Base-by-base conservation (phyloP, 176 grass and related monocot genomes). In the Triticum urartu region DNA sequence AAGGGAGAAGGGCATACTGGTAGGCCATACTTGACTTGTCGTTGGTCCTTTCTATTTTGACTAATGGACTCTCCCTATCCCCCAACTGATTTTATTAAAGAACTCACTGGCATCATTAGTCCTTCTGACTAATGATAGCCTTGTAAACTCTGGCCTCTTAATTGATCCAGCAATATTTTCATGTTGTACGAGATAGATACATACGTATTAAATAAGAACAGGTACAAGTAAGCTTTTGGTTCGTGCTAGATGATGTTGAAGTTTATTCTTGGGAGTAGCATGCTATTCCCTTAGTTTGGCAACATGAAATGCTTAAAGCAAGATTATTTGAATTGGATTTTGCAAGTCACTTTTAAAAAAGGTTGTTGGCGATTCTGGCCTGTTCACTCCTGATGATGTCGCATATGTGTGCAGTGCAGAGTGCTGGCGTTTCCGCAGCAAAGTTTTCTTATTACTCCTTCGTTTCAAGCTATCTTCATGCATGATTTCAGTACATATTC, bases 321-420 rank as follows among this genome's bases (percentile, higher is more conserved):
- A 28, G 5, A 28, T 65, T 1, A 14, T 30, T 14, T 12, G 5
- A 24, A 63, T 79, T 58, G 18, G 22, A 39, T 20, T 61, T 56
- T 14, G 21, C 26, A 56, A n/a, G 17, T 43, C 81, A 30, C 77
- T 59, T 79, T 89, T 84, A 54, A 85, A 70, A 3, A 3, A 98
- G 92, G 89, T 98, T 71, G 95, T 95, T 42, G 95, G 91, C 21
- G 95, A 97, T 87, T 97, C 95, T 34, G 95, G 91, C 6, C 39
- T 97, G 58, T 95, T 97, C 78, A 86, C 58, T 47, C 91, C 92
- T 3, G 85, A 79, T 76, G 89, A 97, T 75, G 86, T 95, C 83
- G 88, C 93, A 67, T 95, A 93, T 81, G 89, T 93, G 70, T 93
- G 48, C 48, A 95, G 70, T 93, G 48, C 48, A 95, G 63, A 90